phyloP scores from a whole-genome alignment of 148 eudicot genomes.

The Amaranthus palmeri region DNA sequence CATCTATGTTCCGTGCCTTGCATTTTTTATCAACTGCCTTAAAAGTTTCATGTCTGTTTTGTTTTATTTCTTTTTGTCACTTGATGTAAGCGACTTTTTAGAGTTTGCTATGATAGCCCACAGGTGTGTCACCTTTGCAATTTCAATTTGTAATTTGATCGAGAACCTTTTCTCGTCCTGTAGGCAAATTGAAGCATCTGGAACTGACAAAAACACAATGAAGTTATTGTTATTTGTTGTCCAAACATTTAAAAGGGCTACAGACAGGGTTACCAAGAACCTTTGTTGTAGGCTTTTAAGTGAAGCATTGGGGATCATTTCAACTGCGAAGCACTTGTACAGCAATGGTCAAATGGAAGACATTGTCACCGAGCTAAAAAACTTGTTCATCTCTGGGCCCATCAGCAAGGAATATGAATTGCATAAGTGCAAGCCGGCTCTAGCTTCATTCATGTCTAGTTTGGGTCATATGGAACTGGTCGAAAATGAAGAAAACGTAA shows the following conservation, averaged over 20 bases:
- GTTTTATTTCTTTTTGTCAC: neutral
- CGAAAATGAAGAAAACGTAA: conserved; percentile 44
- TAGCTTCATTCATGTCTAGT: conserved; percentile 74
- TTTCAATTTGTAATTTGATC: neutral
- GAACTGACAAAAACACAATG: conserved; percentile 49
- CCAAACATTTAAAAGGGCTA: conserved; percentile 36
- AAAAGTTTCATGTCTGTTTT: neutral
- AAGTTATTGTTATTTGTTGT: conserved; percentile 51
- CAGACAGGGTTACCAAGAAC: conserved; percentile 36
- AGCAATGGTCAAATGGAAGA: conserved; percentile 59
- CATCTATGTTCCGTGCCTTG: neutral
- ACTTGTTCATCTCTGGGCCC: conserved; percentile 49
- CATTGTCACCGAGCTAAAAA: conserved; percentile 64
- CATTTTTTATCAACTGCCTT: neutral
- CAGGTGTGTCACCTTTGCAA: neutral
- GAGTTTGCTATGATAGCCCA: neutral
- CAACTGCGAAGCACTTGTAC: conserved; percentile 55
- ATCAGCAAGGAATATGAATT: conserved; percentile 34
- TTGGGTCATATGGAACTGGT: conserved; percentile 55
- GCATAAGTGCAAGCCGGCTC: conserved; percentile 65
- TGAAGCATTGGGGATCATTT: conserved; percentile 58
- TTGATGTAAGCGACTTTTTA: neutral
- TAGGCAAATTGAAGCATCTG: conserved; percentile 58
- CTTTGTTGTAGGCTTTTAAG: conserved; percentile 50
- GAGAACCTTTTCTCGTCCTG: conserved; percentile 15